A percentile compares a stretch with the other conserved stretches of the same genome.
These are phyloP conservation scores for Hygrophoropsis aurantiaca DNA, from an alignment of 768 basidiomycete genomes.

Conservation along the genomic window DNA sequence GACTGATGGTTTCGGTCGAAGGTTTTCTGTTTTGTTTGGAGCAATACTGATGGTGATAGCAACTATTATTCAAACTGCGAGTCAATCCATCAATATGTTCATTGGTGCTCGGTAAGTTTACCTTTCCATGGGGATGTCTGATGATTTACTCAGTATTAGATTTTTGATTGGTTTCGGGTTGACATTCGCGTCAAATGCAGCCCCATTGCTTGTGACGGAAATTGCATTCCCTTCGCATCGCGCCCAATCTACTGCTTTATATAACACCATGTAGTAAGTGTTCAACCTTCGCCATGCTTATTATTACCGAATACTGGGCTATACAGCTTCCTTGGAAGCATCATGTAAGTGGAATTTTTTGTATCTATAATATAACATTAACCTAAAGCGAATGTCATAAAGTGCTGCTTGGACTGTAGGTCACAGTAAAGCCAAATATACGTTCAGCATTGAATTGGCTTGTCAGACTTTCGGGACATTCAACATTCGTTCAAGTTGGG, in stretches of 20 bases:
- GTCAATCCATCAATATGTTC: constrained; percentile 33
- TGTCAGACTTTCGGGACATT: constrained; percentile 35
- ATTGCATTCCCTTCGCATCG: constrained; percentile 43
- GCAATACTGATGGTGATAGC: constrained; percentile 32
- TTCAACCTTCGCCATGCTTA: background rate
- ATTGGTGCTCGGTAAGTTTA: constrained; percentile 30
- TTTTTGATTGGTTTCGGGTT: constrained; percentile 31
- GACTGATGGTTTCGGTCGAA: constrained; percentile 30
- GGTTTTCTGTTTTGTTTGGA: constrained; percentile 27
- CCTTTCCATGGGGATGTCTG: constrained; percentile 5
- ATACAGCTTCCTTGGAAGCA: constrained; percentile 1
- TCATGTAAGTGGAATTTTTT: constrained; percentile 2
- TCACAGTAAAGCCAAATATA: constrained; percentile 1
- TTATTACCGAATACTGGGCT: background rate
- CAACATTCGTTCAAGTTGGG: constrained; percentile 26
- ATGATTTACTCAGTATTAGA: constrained; percentile 4
- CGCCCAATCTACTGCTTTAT: constrained; percentile 32
- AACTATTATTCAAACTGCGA: constrained; percentile 29
- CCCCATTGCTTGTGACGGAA: constrained; percentile 44
- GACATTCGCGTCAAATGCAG: constrained; percentile 31
- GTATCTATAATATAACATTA: background rate
- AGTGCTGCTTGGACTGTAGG: constrained; percentile 24
- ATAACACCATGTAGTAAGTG: constrained; percentile 30
- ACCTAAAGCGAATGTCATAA: constrained; percentile 12
- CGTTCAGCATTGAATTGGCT: constrained; percentile 13